These are phyloP conservation scores for Oryza nivara DNA, from an alignment of 176 grass and related monocot genomes.

Conservation along the genomic window DNA sequence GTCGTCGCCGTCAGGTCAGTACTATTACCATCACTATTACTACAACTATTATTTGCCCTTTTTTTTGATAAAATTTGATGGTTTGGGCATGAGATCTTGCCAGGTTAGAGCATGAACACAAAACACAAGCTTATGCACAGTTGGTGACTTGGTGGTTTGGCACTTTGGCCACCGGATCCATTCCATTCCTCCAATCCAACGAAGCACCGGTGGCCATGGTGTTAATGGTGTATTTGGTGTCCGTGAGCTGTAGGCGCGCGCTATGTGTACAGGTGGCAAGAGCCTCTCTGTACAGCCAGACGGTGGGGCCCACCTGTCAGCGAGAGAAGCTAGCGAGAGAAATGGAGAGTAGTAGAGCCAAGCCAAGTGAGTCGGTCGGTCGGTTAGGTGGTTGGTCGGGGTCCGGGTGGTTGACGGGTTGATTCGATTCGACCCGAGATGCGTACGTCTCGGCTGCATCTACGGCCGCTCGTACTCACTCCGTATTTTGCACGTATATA, in stretches of 20 bases:
- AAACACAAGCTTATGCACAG: no score
- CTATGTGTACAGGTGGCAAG: neutral
- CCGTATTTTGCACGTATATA: no score
- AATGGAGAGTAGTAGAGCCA: neutral
- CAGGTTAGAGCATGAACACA: no score
- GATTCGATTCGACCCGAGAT: slow-evolving; percentile 5
- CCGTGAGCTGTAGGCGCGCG: no score
- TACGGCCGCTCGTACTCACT: neutral
- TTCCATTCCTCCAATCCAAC: neutral
- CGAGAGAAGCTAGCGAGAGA: neutral
- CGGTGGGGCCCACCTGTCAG: neutral
- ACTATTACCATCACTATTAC: neutral
- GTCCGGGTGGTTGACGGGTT: slow-evolving; percentile 51
- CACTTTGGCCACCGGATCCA: no score
- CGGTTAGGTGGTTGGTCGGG: slow-evolving; percentile 40
- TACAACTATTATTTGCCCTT: no score
- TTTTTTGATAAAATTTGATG: no score
- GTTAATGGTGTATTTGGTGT: no score
- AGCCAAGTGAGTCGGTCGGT: neutral
- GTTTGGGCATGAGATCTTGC: neutral
- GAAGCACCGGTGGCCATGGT: no score
- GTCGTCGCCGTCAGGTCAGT: neutral
- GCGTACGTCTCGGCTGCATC: neutral
- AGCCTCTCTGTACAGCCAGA: no score
- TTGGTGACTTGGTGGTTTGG: neutral